Evolutionary conservation across 163 green algal species (phyloP).

Genomic region (Scenedesmus sp.): DNA sequence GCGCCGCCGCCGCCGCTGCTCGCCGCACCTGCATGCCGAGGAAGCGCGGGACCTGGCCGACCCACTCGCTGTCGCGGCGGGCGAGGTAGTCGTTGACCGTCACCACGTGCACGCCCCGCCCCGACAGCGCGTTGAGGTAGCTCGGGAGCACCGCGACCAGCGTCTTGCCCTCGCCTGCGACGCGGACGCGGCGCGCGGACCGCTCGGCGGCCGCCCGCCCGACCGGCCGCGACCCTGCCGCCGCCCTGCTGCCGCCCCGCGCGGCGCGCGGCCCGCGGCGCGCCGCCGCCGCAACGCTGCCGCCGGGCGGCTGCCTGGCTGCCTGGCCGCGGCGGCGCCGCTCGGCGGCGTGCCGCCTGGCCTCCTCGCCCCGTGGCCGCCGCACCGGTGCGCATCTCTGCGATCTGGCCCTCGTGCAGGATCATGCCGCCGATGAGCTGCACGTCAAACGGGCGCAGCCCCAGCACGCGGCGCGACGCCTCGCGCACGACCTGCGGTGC

Average conservation of each 20-base stretch:
- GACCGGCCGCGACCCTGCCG: too few species aligned
- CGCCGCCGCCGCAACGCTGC: too few species aligned
- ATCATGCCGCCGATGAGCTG: conserved; percentile 98
- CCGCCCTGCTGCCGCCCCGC: too few species aligned
- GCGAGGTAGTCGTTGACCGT: conserved; percentile 99
- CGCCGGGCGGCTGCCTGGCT: too few species aligned
- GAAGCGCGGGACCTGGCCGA: conserved; percentile 88
- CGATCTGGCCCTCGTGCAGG: conserved; percentile 96
- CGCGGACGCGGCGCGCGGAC: too few species aligned
- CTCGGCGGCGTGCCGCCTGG: too few species aligned
- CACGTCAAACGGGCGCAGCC: conserved; percentile 97
- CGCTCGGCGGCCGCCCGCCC: too few species aligned
- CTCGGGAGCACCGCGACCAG: conserved; percentile 96
- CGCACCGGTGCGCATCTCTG: conserved; percentile 98
- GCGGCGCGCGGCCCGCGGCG: too few species aligned
- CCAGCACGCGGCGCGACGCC: conserved; percentile 90
- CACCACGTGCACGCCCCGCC: conserved; percentile 95
- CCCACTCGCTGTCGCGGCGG: conserved; percentile 95
- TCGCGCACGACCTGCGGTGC: conserved; percentile 93
- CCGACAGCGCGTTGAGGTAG: conserved; percentile 94
- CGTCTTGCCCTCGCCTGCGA: conserved; percentile 94
- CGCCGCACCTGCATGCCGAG: conserved; percentile 80
- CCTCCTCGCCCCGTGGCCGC: too few species aligned
- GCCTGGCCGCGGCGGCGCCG: too few species aligned
- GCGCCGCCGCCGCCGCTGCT: neutral